Conservation (phyloP, 306 rosid genomes). For the Malus asiatica region DNA sequence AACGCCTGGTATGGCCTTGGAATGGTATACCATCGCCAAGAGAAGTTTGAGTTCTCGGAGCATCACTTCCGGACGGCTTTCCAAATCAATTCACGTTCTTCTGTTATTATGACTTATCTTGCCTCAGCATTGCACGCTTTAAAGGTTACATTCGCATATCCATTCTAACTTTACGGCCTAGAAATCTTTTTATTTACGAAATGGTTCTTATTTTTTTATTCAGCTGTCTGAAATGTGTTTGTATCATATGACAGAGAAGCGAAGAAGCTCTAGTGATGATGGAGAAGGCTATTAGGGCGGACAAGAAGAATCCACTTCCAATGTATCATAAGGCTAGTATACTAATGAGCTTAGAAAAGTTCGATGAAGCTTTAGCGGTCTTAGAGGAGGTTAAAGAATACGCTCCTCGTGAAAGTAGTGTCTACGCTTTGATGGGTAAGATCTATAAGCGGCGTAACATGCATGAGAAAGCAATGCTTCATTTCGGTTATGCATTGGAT, state of each 20-base stretch:
- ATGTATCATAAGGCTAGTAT: slow-evolving; percentile 98
- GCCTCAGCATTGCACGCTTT: slow-evolving; percentile 82
- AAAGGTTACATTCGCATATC: slow-evolving; percentile 48
- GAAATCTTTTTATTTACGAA: not conserved
- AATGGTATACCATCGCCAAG: slow-evolving; percentile 90
- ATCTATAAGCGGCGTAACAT: slow-evolving; percentile 77
- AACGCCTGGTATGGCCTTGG: slow-evolving; percentile 99
- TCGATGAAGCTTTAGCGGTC: slow-evolving; percentile 80
- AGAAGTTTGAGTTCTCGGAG: slow-evolving; percentile 83
- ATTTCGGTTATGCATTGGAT: slow-evolving; percentile 95
- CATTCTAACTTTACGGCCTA: slow-evolving; percentile 13
- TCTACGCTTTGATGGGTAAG: slow-evolving; percentile 91
- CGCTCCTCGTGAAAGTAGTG: slow-evolving; percentile 92
- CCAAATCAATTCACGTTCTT: slow-evolving; percentile 77
- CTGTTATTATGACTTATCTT: slow-evolving; percentile 89
- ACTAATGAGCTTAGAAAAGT: slow-evolving; percentile 62
- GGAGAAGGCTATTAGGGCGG: slow-evolving; percentile 92
- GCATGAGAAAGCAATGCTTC: slow-evolving; percentile 92
- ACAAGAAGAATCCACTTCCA: slow-evolving; percentile 94
- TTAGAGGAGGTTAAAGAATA: slow-evolving; percentile 84
- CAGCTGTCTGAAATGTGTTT: slow-evolving; percentile 20
- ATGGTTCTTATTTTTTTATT: not conserved
- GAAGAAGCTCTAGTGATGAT: slow-evolving; percentile 78
- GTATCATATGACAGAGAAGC: slow-evolving; percentile 50
- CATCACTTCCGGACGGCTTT: slow-evolving; percentile 90